Evolutionary conservation across 768 basidiomycete genomes (phyloP).

Genomic region (Boletus vinaceobasis): DNA sequence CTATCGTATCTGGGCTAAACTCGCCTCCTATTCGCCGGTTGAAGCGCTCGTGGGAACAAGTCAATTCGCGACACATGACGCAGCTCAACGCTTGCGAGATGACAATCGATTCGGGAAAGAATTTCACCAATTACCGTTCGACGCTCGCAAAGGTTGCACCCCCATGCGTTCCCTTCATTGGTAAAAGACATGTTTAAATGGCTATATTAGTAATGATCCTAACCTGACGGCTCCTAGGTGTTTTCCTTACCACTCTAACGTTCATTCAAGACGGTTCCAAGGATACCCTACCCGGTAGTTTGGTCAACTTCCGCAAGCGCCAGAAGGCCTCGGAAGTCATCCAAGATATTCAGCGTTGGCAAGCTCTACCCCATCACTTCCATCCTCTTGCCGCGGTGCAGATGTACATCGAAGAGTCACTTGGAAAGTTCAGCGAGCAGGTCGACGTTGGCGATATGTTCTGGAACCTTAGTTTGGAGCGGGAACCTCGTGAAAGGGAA

Average conservation of each 20-base stretch:
- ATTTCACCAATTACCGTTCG: conserved; percentile 88
- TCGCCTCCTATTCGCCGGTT: conserved; percentile 90
- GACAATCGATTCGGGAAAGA: conserved; percentile 90
- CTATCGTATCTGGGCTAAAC: conserved; percentile 91
- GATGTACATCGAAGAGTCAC: conserved; percentile 72
- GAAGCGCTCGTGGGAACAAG: conserved; percentile 91
- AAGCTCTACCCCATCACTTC: conserved; percentile 87
- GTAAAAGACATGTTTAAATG: conserved; percentile 40
- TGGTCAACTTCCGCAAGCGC: conserved; percentile 96
- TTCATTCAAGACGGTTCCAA: conserved; percentile 97
- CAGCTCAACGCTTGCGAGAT: conserved; percentile 79
- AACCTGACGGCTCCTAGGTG: conserved; percentile 49
- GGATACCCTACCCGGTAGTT: conserved; percentile 69
- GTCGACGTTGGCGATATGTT: conserved; percentile 70
- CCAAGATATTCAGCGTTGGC: conserved; percentile 95
- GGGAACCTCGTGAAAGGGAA: conserved; percentile 92
- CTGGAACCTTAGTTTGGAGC: conserved; percentile 81
- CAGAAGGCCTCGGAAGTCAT: conserved; percentile 96
- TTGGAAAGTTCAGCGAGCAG: conserved; percentile 68
- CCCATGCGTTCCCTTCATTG: conserved; percentile 96
- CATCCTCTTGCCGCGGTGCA: conserved; percentile 62
- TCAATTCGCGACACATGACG: conserved; percentile 69
- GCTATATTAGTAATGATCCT: neutral
- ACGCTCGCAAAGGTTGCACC: conserved; percentile 80
- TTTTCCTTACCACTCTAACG: conserved; percentile 94